Percentiles rank a stretch among this genome's conserved stretches.
These are phyloP conservation scores for Giardia duodenalis DNA, from an alignment of 208 protist species.

Conservation along the genomic window DNA sequence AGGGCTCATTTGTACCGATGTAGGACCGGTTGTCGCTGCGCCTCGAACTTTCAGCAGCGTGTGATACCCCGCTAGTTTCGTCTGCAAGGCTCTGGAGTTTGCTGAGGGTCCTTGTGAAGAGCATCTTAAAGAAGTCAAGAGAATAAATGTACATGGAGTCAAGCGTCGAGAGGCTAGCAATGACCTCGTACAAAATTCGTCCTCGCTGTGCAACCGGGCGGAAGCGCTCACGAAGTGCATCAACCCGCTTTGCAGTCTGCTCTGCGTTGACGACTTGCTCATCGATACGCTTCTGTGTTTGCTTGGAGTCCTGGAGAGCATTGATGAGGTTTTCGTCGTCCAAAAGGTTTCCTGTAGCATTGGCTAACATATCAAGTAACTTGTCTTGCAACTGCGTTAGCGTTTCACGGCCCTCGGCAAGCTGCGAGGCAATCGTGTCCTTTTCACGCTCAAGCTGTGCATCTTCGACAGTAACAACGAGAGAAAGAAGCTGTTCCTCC, in stretches of 20 bases:
- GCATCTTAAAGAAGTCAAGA: constrained; percentile 79
- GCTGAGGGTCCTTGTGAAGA: constrained; percentile 53
- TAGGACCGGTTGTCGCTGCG: too few relatives aligned
- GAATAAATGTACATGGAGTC: constrained; percentile 94
- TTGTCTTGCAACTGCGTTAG: constrained; percentile 80
- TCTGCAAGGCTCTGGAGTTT: constrained; percentile 51
- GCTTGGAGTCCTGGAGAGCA: constrained; percentile 75
- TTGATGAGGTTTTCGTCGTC: constrained; percentile 82
- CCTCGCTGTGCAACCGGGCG: constrained; percentile 24
- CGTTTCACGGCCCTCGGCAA: constrained; percentile 75
- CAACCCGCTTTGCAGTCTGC: constrained; percentile 65
- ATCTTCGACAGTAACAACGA: constrained; percentile 82
- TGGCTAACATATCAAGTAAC: constrained; percentile 57
- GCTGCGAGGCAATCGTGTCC: constrained; percentile 62
- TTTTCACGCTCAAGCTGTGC: constrained; percentile 76
- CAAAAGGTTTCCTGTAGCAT: constrained; percentile 35
- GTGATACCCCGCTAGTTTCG: too few relatives aligned
- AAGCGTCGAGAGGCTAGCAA: constrained; percentile 57
- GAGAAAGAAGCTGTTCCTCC: constrained; percentile 90
- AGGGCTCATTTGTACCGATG: not conserved
- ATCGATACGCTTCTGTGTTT: constrained; percentile 60
- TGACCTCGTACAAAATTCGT: constrained; percentile 49
- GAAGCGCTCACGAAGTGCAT: constrained; percentile 46
- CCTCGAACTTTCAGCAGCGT: too few relatives aligned
- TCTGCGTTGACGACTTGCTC: constrained; percentile 39